Percentiles rank a stretch among this genome's conserved stretches.
phyloP scores from a whole-genome alignment of 2,329 filamentous ascomycete species.

The Aureobasidium sp. region DNA sequence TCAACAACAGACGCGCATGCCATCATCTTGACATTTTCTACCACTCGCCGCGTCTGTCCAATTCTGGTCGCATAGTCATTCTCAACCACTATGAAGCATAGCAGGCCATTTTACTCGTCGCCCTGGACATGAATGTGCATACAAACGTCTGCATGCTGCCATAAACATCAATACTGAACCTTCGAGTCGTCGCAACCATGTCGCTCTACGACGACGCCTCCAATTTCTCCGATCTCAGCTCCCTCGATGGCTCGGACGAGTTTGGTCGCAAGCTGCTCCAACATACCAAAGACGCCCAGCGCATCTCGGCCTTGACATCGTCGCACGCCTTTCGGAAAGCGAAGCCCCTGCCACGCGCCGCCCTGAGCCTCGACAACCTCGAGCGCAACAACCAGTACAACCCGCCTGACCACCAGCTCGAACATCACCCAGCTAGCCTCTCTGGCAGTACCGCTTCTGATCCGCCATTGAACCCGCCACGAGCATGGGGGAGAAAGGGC shows the following conservation, averaged over 20 bases:
- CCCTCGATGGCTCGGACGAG: constrained; percentile 39
- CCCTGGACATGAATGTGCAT: background rate
- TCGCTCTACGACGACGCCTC: constrained; percentile 21
- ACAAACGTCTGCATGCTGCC: background rate
- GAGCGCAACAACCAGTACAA: constrained; percentile 26
- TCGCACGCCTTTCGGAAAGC: constrained; percentile 38
- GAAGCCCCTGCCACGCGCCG: constrained; percentile 33
- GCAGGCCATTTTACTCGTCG: background rate
- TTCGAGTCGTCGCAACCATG: constrained; percentile 8
- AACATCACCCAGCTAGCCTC: constrained; percentile 17
- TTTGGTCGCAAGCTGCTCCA: constrained; percentile 41
- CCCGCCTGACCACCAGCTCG: background rate
- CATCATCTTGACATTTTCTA: background rate
- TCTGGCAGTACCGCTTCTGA: constrained; percentile 34
- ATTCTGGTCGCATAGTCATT: background rate
- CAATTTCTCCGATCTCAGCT: constrained; percentile 30
- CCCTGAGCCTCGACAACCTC: constrained; percentile 38
- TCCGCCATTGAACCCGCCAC: constrained; percentile 39
- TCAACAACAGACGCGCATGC: background rate
- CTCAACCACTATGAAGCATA: background rate
- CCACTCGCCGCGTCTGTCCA: background rate
- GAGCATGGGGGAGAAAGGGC: constrained; percentile 42
- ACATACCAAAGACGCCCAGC: constrained; percentile 35
- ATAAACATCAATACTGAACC: background rate
- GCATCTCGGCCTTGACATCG: constrained; percentile 23